A percentile compares a stretch with the other conserved stretches of the same genome.
Conservation (phyloP, 768 basidiomycete genomes). For the Collybiopsis confluens region DNA sequence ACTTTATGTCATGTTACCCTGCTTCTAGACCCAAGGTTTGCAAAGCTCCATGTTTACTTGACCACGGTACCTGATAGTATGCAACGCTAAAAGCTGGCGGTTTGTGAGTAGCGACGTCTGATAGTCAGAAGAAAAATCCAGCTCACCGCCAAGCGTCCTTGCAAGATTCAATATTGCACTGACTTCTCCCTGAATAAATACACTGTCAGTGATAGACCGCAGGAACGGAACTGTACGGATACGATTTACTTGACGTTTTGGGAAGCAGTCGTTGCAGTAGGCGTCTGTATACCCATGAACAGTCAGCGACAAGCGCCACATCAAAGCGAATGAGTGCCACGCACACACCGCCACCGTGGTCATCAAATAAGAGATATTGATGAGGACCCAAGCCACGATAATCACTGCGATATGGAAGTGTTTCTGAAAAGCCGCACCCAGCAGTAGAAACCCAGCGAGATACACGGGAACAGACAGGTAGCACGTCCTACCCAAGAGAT, state of each 20-base stretch:
- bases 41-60: slow-evolving; percentile 28
- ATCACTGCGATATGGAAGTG: slow-evolving; percentile 41
- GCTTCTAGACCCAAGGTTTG: slow-evolving; percentile 34
- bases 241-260: background rate
- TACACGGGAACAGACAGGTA: slow-evolving; percentile 51
- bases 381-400: slow-evolving; percentile 57
- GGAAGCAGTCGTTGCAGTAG: background rate
- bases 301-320: background rate
- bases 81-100: slow-evolving; percentile 26
- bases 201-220: background rate
- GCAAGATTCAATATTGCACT: slow-evolving; percentile 25
- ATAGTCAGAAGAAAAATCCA: background rate
- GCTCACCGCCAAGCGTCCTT: slow-evolving; percentile 18
- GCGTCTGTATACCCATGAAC: background rate
- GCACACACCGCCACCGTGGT: slow-evolving; percentile 37
- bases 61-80: slow-evolving; percentile 38
- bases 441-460: slow-evolving; percentile 46
- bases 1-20: slow-evolving; percentile 19
- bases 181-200: slow-evolving; percentile 22
- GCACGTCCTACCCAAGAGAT: slow-evolving; percentile 40
- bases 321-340: background rate
- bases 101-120: background rate
- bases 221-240: too few relatives aligned
- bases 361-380: slow-evolving; percentile 36
- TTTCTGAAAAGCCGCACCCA: slow-evolving; percentile 48